Base-by-base conservation (phyloP, 306 rosid genomes). In the Cucurbita maxima region DNA sequence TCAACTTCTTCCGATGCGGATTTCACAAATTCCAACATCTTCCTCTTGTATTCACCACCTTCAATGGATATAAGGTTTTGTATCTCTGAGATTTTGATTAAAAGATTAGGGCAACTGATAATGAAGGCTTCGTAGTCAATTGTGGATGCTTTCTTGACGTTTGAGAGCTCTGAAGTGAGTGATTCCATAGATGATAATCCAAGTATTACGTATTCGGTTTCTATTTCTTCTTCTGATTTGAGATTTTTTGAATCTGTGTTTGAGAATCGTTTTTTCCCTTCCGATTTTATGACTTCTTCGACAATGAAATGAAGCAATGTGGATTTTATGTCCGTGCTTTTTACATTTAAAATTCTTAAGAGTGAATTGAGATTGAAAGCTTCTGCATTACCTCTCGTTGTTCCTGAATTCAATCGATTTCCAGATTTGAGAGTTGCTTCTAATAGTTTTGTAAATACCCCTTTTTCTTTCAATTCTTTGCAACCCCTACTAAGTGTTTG, bases 361-460 rank as follows among this genome's bases (percentile, higher is more conserved):
- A 94, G 97, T 60, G 97, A 76, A 20, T 68, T 82, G 15, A 91
- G 82, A 77, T 94, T 86, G 88, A 94, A 94, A 8, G 89, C 98
- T 77, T 86, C 88, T 7, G 91, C 95, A 76, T 85, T 85, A 38
- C 96, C 98, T 80, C 97, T 83, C 3, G 89, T 73, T 50, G 98
- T 93, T 75, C 97, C 98, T 19, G 92, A 89, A 79, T 94, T 94
- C 98, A 94, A 83, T 45, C 87, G 73, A 68, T 90, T 90, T 52
- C 97, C 91, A 4, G 98, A 88, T 80, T 87, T 94, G 82, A 94
- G 92, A 79, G 91, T 87, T 40, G 95, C 97, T 75, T 94, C 97
- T 0, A 94, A 88, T 18, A 94, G 92, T 76, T 86, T 94, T 41
- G 87, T 74, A 71, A 94, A 86, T 8, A 94, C 76, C 7, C 86